Base-by-base conservation (phyloP, 2,329 filamentous ascomycete species). In the Emericellopsis atlantica region DNA sequence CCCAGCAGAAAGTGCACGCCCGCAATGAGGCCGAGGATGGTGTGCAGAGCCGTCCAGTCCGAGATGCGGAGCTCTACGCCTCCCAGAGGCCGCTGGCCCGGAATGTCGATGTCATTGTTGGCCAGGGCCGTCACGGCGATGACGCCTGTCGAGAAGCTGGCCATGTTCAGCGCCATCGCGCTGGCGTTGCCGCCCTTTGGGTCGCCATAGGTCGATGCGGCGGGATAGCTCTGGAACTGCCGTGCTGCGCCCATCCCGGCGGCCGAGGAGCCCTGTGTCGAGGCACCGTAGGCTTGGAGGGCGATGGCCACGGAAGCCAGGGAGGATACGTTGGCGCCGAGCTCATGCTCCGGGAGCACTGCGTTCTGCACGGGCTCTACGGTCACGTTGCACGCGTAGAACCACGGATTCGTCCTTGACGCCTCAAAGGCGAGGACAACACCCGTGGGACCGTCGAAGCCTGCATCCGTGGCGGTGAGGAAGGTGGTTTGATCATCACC, bases 221-320 rank as follows among this genome's bases (percentile, higher is more conserved):
- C 52, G 0, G 67, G 66, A 39, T 69, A 70, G 9, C 58, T 60
- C 46, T 66, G 62, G 36, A 53, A 60, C 45, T 58, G 55, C 26
- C 26, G 12, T 9, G 8, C 12, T 9, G 26, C 26, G 26, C 12
- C 26, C 9, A 3, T 29, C 8, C 26, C 26, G 31, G 51, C 44
- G 40, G 44, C 40, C 14, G 45, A 41, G 29, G 51, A 45, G 42
- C 45, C 45, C 43, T 49, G 49, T 39, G 24, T 49, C 2, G 52
- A 50, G 1, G 48, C 47, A 24, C 51, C 51, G 43, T 62, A 66
- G 5, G 64, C 65, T 31, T 62, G 56, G 5, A 66, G 56, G 0
- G 64, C 64, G 14, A 68, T 66, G 1, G 59, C 56, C 2, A 53
- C 47, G 6, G 59, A 51, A 1, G 61, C 59, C 21, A 61, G 49